A percentile compares a stretch with the other conserved stretches of the same genome.
Conservation (phyloP, 2,329 filamentous ascomycete species). For the Aspergillus thermomutatus region DNA sequence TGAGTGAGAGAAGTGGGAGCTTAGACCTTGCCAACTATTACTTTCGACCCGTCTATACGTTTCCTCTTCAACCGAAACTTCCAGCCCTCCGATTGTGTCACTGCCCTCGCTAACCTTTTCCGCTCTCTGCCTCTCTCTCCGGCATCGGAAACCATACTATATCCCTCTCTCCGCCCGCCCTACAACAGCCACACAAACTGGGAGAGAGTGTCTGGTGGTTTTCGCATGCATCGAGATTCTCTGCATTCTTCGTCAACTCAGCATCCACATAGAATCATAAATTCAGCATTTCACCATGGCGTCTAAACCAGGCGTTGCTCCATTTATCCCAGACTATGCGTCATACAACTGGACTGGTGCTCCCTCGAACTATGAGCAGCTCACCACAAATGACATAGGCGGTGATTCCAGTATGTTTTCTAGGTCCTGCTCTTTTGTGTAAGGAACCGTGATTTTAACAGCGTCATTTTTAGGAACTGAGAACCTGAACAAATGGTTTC, state of each 20-base stretch:
- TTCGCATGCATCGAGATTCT: neutral
- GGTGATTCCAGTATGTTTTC: slow-evolving; percentile 71
- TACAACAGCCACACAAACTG: neutral
- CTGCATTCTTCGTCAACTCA: neutral
- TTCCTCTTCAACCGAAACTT: neutral
- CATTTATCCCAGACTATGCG: slow-evolving; percentile 42
- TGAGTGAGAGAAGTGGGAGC: neutral
- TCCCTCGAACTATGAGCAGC: slow-evolving; percentile 39
- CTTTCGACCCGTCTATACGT: neutral
- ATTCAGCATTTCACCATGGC: slow-evolving; percentile 20
- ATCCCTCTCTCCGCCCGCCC: neutral
- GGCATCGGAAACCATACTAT: neutral
- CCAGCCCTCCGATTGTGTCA: neutral
- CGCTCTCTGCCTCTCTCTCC: neutral
- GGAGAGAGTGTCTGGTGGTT: slow-evolving; percentile 2
- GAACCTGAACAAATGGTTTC: slow-evolving; percentile 95
- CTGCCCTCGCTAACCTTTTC: neutral
- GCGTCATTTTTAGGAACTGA: slow-evolving; percentile 58
- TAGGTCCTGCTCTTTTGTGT: neutral
- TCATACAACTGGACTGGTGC: slow-evolving; percentile 50
- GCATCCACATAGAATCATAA: neutral
- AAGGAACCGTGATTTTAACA: slow-evolving; percentile 9
- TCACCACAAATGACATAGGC: slow-evolving; percentile 59
- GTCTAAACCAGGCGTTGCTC: slow-evolving; percentile 14
- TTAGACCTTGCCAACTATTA: neutral